Conservation (phyloP, 306 rosid species). For the Quillaja saponaria region DNA sequence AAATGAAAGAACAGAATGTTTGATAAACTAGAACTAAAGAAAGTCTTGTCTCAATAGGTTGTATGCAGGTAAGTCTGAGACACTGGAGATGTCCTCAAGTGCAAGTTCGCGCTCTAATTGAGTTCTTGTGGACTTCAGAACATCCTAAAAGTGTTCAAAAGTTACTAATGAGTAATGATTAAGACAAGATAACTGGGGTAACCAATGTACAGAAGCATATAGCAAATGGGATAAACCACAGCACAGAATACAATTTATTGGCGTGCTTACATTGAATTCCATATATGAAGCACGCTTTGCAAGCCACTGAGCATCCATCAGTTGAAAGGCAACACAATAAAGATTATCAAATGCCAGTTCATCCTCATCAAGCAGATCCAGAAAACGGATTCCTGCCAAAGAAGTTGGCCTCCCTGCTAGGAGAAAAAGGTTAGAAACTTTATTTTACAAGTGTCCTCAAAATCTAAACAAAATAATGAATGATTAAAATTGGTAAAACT, state of each 20-base stretch:
- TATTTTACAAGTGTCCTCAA: not conserved
- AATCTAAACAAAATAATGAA: not conserved
- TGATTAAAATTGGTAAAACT: constrained; percentile 9
- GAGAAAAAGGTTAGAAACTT: constrained; percentile 15
- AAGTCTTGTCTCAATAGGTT: constrained; percentile 63
- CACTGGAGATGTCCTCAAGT: constrained; percentile 69
- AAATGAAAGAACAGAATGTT: not conserved
- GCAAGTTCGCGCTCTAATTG: constrained; percentile 96
- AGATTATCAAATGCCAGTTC: constrained; percentile 89
- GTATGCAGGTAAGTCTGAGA: constrained; percentile 83
- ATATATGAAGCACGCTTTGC: constrained; percentile 89
- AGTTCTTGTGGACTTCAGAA: constrained; percentile 73
- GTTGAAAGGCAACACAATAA: constrained; percentile 74
- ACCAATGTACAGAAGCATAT: not conserved
- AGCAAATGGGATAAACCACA: not conserved
- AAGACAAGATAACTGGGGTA: not conserved
- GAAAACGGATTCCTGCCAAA: constrained; percentile 58
- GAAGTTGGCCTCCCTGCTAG: constrained; percentile 68
- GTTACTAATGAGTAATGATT: no score
- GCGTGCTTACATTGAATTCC: constrained; percentile 78
- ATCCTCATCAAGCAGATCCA: constrained; percentile 67
- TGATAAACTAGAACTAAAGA: constrained; percentile 1
- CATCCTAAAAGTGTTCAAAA: constrained; percentile 52
- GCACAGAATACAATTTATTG: constrained; percentile 7
- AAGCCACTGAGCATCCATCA: constrained; percentile 99